These are phyloP conservation scores for Capronia epimyces DNA, from an alignment of 2,329 filamentous ascomycete species.

Conservation along the genomic window DNA sequence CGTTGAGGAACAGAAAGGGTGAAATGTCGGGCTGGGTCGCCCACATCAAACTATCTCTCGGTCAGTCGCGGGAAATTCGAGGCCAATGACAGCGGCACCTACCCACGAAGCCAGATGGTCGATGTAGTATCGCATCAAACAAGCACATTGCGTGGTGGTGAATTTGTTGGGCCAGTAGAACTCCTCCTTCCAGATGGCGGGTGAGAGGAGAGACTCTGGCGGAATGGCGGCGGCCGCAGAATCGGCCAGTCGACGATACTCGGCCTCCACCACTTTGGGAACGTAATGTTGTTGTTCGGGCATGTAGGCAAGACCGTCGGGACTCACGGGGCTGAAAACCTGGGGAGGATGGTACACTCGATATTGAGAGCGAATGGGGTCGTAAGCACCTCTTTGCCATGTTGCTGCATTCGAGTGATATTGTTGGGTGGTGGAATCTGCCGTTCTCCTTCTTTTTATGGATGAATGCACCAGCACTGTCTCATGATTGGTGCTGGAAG, in stretches of 20 bases:
- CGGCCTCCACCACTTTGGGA: slow-evolving; percentile 25
- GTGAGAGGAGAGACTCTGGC: slow-evolving; percentile 22
- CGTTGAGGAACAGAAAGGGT: slow-evolving; percentile 26
- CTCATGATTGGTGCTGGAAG: slow-evolving; percentile 8
- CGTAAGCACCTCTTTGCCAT: slow-evolving; percentile 15
- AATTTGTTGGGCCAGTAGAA: slow-evolving; percentile 29
- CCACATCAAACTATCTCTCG: slow-evolving; percentile 26
- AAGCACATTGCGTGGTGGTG: slow-evolving; percentile 28
- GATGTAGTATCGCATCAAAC: slow-evolving; percentile 29
- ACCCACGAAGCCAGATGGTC: slow-evolving; percentile 29
- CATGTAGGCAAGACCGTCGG: slow-evolving; percentile 17
- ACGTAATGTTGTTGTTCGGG: slow-evolving; percentile 19
- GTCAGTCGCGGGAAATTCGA: slow-evolving; percentile 6
- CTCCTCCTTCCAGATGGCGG: slow-evolving; percentile 26
- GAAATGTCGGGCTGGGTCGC: slow-evolving; percentile 26
- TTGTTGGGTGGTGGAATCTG: slow-evolving; percentile 6
- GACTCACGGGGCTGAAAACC: slow-evolving; percentile 5
- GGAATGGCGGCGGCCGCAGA: slow-evolving; percentile 25
- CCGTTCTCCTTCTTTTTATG: slow-evolving; percentile 19
- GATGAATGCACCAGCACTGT: slow-evolving; percentile 13
- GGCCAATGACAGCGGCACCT: background rate
- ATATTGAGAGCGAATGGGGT: slow-evolving; percentile 23
- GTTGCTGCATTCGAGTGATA: slow-evolving; percentile 7
- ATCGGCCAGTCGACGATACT: slow-evolving; percentile 27
- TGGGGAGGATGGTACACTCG: slow-evolving; percentile 17